Conservation (phyloP, 2,329 filamentous ascomycete species). For the Nothopassalora personata region DNA sequence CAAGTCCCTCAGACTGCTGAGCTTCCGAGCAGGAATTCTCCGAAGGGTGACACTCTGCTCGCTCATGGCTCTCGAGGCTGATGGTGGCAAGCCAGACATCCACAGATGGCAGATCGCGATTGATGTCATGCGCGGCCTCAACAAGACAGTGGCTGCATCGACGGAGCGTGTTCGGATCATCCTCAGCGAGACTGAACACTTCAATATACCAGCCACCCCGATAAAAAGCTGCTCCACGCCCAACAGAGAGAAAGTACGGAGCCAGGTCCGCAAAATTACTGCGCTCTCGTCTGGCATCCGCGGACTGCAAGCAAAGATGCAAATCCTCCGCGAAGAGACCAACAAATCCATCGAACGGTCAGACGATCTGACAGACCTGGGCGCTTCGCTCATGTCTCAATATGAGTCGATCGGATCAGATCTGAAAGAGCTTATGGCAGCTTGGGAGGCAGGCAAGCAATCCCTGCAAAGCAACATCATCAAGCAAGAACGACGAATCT, state of each 20-base stretch:
- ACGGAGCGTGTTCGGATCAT: slow-evolving; percentile 63
- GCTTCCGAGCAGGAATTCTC: slow-evolving; percentile 69
- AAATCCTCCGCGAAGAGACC: slow-evolving; percentile 84
- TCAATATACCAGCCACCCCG: slow-evolving; percentile 49
- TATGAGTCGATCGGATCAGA: slow-evolving; percentile 94
- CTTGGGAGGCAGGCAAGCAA: slow-evolving; percentile 62
- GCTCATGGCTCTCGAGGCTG: slow-evolving; percentile 79
- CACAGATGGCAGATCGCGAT: slow-evolving; percentile 71
- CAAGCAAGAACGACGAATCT: slow-evolving; percentile 61
- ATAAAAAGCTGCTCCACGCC: slow-evolving; percentile 55
- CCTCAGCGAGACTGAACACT: slow-evolving; percentile 68
- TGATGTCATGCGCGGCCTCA: slow-evolving; percentile 65
- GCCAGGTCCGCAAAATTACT: slow-evolving; percentile 81
- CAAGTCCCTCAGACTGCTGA: slow-evolving; percentile 63
- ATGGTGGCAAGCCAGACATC: slow-evolving; percentile 71
- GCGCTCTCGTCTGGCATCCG: slow-evolving; percentile 85
- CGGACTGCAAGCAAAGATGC: slow-evolving; percentile 89
- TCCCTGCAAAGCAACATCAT: slow-evolving; percentile 76
- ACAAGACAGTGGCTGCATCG: slow-evolving; percentile 55
- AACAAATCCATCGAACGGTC: slow-evolving; percentile 71
- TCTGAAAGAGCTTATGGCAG: slow-evolving; percentile 55
- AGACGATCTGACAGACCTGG: slow-evolving; percentile 56
- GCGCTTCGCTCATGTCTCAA: slow-evolving; percentile 72
- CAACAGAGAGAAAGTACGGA: slow-evolving; percentile 75
- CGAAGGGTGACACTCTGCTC: slow-evolving; percentile 84